phyloP scores from a whole-genome alignment of 257 asterid species.

The Solanum virginianum region DNA sequence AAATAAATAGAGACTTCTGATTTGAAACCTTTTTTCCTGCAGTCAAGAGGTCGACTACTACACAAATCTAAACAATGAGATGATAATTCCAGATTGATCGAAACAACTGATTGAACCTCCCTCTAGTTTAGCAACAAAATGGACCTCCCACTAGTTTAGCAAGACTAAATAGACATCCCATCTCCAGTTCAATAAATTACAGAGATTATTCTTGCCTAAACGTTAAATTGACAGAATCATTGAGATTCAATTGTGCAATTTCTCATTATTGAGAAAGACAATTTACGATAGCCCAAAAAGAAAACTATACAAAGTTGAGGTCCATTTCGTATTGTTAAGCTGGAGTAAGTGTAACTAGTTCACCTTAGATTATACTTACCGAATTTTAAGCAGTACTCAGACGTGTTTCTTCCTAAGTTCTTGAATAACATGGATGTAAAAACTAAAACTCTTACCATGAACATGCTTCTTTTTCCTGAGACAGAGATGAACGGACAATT shows the following conservation, averaged over 20 bases:
- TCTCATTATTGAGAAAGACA: neutral
- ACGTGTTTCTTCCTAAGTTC: neutral
- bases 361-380: neutral
- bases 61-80: neutral
- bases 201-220: neutral
- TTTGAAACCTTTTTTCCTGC: neutral
- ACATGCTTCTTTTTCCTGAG: conserved; percentile 1
- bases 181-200: neutral
- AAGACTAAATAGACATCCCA: neutral
- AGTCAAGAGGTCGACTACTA: neutral
- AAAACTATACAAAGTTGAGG: neutral
- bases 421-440: neutral
- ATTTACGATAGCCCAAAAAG: neutral
- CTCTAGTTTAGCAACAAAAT: neutral
- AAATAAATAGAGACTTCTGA: neutral
- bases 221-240: neutral
- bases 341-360: neutral
- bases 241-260: neutral
- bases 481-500: conserved; percentile 40
- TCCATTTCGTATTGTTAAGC: neutral
- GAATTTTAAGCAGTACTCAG: neutral
- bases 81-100: neutral
- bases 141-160: neutral
- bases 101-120: neutral
- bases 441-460: neutral